Evolutionary conservation across 2,329 filamentous ascomycete genomes (phyloP), one percentile per base, ranked within the genome.

Genomic region (Talaromyces marneffei): DNA sequence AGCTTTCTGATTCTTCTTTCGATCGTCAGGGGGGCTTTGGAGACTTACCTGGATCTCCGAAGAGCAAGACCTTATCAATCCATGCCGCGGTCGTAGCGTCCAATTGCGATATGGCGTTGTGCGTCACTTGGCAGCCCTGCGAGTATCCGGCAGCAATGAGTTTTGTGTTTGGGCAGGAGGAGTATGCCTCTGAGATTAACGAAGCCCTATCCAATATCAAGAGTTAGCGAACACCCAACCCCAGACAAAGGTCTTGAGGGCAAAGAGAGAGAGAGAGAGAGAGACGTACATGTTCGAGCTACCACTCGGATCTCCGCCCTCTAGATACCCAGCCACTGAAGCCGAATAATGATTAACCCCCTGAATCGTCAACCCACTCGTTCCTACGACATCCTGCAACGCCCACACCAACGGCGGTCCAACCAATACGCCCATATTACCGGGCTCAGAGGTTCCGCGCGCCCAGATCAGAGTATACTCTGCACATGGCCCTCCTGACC

Each of bases 281-380:
- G 9, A 25, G n/a, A 33, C 48, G 16, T 52, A 66, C 65, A 67
- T 65, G 18, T 66, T 60, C 1, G 57, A 23, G 55, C 57, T 63
- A 25, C 64, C 65, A 40, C 40, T 50, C 20, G 65, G 23, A 59
- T 65, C 63, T 10, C 65, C 65, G 7, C 65, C 65, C 18, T 53
- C 63, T 40, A 66, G 39, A 40, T 67, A 67, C 10, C 65, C 65
- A 44, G 61, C 63, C 6, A 67, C 64, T 2, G 62, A 61, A 37
- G 65, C 65, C 8, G 62, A 44, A 44, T 67, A 67, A 50, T 64
- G 37, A 44, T 67, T 67, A n/a, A 67, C 65, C 8, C 65, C 65
- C 48, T 67, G 65, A 25, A 66, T 61, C 31, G 63, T 64, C 25
- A 67, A 27, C 18, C 60, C 50, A 23, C 53, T 50, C 2, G 62